A percentile compares a stretch with the other conserved stretches of the same genome.
phyloP scores from a whole-genome alignment of 2,329 filamentous ascomycete genomes.

The Cercospora sp. region DNA sequence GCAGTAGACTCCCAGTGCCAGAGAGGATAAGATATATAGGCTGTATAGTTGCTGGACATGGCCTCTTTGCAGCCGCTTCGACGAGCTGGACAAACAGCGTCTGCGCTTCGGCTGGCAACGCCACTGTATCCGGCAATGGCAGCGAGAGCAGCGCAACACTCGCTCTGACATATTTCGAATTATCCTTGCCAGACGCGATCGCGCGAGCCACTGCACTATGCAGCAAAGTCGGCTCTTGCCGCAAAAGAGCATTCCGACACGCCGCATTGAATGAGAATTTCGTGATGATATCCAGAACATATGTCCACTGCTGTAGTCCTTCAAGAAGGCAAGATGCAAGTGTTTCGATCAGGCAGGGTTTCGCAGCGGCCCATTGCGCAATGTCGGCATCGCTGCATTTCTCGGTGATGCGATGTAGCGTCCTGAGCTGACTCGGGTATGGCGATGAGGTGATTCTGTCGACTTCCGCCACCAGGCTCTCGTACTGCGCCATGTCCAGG shows the following conservation, averaged over 20 bases:
- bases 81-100: slow-evolving; percentile 38
- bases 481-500: slow-evolving; percentile 21
- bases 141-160: slow-evolving; percentile 36
- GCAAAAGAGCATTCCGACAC: slow-evolving; percentile 38
- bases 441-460: slow-evolving; percentile 36
- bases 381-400: slow-evolving; percentile 42
- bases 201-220: slow-evolving; percentile 34
- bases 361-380: slow-evolving; percentile 49
- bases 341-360: slow-evolving; percentile 52
- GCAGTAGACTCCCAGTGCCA: slow-evolving; percentile 36
- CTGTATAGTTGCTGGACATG: slow-evolving; percentile 33
- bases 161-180: slow-evolving; percentile 28
- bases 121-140: slow-evolving; percentile 33
- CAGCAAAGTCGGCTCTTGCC: slow-evolving; percentile 36
- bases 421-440: slow-evolving; percentile 36
- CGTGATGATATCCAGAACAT: slow-evolving; percentile 53
- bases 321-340: slow-evolving; percentile 52
- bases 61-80: slow-evolving; percentile 34
- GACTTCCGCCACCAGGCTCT: slow-evolving; percentile 31
- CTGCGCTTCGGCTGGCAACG: slow-evolving; percentile 39
- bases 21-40: slow-evolving; percentile 38
- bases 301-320: slow-evolving; percentile 54
- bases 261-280: slow-evolving; percentile 39
- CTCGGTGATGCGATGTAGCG: slow-evolving; percentile 16
- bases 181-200: slow-evolving; percentile 23